These are phyloP conservation scores for Umbelopsis sp. DNA, from an alignment of 192 early-diverging fungal species.

Conservation along the genomic window DNA sequence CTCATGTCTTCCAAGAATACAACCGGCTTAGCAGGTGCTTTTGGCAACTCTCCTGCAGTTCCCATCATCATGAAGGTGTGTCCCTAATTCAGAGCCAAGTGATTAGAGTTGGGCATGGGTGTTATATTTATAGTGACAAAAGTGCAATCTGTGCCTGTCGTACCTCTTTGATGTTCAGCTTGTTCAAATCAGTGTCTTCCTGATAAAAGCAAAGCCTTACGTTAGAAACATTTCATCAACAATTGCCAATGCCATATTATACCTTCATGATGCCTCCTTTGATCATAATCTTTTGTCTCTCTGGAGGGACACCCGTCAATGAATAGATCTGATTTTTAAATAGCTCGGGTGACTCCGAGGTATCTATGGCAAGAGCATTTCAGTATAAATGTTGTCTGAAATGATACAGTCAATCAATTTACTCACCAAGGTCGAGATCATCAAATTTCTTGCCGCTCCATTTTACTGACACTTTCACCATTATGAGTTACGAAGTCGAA, in stretches of 20 bases:
- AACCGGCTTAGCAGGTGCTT: slow-evolving; percentile 67
- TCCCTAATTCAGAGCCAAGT: slow-evolving; percentile 11
- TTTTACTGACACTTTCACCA: slow-evolving; percentile 77
- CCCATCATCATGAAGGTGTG: slow-evolving; percentile 90
- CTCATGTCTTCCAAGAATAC: slow-evolving; percentile 94
- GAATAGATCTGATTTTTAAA: slow-evolving; percentile 92
- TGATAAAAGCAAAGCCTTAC: slow-evolving; percentile 23
- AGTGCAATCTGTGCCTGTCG: background rate
- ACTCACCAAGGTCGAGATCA: slow-evolving; percentile 60
- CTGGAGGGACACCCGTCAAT: slow-evolving; percentile 88
- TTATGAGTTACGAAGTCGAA: background rate
- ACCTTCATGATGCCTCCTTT: slow-evolving; percentile 94
- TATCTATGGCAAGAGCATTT: background rate
- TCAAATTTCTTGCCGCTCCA: slow-evolving; percentile 91
- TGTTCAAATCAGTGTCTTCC: slow-evolving; percentile 78
- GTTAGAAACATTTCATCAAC: background rate
- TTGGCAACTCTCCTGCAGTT: slow-evolving; percentile 90
- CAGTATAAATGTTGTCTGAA: background rate
- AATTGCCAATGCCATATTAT: background rate
- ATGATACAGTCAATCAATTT: background rate
- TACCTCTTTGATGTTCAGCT: slow-evolving; percentile 77
- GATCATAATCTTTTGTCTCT: slow-evolving; percentile 91
- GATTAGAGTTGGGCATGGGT: background rate
- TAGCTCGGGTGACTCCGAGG: slow-evolving; percentile 62
- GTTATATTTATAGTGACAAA: background rate